Conservation (phyloP, 331 rosid species). For the Pyrus hybrid region DNA sequence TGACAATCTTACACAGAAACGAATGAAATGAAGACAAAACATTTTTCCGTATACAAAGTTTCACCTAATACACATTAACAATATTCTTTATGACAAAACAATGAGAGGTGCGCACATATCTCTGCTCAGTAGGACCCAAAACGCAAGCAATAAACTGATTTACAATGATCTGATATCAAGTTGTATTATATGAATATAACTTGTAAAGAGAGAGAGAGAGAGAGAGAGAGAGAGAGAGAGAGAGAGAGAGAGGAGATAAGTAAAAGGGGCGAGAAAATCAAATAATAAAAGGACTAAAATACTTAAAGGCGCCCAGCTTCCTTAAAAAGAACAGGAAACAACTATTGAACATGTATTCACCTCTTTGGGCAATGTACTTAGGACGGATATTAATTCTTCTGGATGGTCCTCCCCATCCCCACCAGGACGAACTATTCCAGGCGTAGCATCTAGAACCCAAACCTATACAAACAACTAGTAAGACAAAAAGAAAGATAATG, state of each 20-base stretch:
- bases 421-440: constrained; percentile 81
- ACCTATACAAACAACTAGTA: constrained; percentile 38
- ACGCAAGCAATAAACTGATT: neutral
- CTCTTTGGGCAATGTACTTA: constrained; percentile 66
- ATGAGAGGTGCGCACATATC: neutral
- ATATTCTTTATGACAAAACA: neutral
- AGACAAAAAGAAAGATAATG: constrained; percentile 2
- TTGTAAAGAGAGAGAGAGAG: too few relatives aligned
- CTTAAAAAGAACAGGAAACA: neutral
- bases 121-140: neutral
- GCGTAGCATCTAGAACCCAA: constrained; percentile 92
- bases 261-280: neutral
- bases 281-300: neutral
- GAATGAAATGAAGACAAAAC: neutral
- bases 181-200: neutral
- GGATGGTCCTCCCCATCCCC: constrained; percentile 99
- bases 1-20: neutral
- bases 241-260: too few relatives aligned
- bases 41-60: neutral
- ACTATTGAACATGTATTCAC: constrained; percentile 25
- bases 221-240: too few relatives aligned
- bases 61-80: neutral
- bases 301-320: neutral
- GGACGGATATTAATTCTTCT: constrained; percentile 71
- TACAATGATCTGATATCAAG: neutral